Conservation (phyloP, 2,329 filamentous ascomycete species). For the Sclerotinia borealis region DNA sequence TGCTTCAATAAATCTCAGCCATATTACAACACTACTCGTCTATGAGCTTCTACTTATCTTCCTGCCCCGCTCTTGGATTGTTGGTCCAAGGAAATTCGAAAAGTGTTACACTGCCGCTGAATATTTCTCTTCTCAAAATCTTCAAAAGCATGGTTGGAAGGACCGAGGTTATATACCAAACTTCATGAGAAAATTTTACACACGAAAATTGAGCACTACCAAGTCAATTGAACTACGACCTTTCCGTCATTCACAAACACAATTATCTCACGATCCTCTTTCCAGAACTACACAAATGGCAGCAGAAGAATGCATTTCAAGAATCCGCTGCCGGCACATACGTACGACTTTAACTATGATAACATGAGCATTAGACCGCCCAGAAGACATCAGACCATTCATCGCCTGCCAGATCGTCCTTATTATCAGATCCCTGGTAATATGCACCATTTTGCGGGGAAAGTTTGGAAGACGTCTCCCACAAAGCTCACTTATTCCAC, state of each 20-base stretch:
- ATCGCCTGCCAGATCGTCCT: rapidly evolving
- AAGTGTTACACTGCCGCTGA: not conserved
- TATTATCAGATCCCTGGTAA: too few species aligned
- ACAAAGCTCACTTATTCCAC: not conserved
- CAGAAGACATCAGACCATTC: too few species aligned
- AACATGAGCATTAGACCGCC: not conserved
- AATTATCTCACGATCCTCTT: too few species aligned
- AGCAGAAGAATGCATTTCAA: not conserved
- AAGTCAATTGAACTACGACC: not conserved
- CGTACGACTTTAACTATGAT: not conserved
- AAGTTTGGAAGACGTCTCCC: rapidly evolving
- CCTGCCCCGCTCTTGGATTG: too few species aligned
- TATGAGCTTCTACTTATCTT: not conserved
- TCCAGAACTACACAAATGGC: not conserved
- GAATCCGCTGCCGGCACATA: not conserved
- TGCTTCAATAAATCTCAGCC: not conserved
- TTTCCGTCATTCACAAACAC: not conserved
- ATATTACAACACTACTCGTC: not conserved
- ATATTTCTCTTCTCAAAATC: too few species aligned
- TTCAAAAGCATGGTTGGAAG: too few species aligned
- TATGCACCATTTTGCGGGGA: rapidly evolving
- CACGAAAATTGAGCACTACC: not conserved
- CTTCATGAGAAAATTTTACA: not conserved
- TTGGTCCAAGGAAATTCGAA: not conserved
- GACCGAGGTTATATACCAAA: not conserved